phyloP scores from a whole-genome alignment of 352 stramenopile species.

The Pythium apleroticum region DNA sequence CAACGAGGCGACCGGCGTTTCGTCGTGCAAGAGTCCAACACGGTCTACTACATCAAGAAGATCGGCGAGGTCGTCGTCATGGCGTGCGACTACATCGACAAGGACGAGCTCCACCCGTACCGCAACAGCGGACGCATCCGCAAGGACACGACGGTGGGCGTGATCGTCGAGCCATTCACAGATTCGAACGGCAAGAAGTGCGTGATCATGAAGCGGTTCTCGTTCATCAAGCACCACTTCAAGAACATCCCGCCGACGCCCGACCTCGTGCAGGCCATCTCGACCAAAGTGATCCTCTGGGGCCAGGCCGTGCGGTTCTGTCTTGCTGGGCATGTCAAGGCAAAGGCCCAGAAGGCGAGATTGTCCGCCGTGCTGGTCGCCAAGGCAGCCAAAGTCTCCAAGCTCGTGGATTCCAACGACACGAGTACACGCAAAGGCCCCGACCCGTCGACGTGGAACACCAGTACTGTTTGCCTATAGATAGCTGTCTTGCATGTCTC shows the following conservation, averaged over 20 bases:
- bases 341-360: not conserved
- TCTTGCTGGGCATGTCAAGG: constrained; percentile 31
- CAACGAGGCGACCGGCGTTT: constrained; percentile 37
- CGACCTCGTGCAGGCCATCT: constrained; percentile 61
- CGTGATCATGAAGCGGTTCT: constrained; percentile 70
- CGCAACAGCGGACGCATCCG: constrained; percentile 34
- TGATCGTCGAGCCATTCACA: constrained; percentile 38
- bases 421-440: not conserved
- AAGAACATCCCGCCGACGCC: constrained; percentile 36
- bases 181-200: constrained; percentile 33
- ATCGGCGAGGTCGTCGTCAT: constrained; percentile 44
- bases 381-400: not conserved
- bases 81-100: constrained; percentile 47
- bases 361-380: not conserved
- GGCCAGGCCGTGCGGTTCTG: constrained; percentile 59
- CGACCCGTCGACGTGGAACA: not conserved
- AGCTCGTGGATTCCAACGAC: not conserved
- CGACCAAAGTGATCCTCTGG: constrained; percentile 64
- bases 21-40: constrained; percentile 65
- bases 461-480: not conserved
- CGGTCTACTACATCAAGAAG: constrained; percentile 53
- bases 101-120: constrained; percentile 53
- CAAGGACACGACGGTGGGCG: constrained; percentile 58
- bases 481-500: not conserved
- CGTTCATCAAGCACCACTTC: constrained; percentile 68